Base-by-base conservation (phyloP, 352 stramenopile genomes). In the Saprolegnia parasitica region DNA sequence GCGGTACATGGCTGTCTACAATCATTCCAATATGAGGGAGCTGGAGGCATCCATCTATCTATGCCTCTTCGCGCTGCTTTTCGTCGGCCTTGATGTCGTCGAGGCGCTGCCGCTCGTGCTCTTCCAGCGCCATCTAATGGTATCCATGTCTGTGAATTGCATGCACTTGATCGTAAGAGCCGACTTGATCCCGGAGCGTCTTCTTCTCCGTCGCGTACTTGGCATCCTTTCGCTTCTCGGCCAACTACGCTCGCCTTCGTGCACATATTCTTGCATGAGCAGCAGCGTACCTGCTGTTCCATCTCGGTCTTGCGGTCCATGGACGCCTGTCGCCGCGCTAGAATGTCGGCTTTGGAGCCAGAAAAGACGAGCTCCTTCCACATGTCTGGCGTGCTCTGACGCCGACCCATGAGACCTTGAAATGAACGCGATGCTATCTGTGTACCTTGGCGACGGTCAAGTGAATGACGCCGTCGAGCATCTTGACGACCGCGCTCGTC, bases 41-140 rank as follows among this genome's bases (percentile, higher is more conserved):
- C 9, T 21, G 50, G 13, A 42, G 21, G 37, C 16, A 47, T n/a
- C n/a, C n/a, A n/a, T n/a, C n/a, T 10, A 26, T 8, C 40, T 11
- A 91, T n/a, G n/a, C 83, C 75, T 93, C 86, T 77, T 93, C 86
- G 15, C 83, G 78, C 56, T 80, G 63, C 63, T 92, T 93, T 56
- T 93, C 86, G 20, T 89, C 79, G 1, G 80, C 81, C 52, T 93
- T 92, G 18, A 91, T 71, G 57, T 93, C 84, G 4, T 72, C 71
- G 11, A 94, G 72, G 21, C 91, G 78, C 66, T 92, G 84, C 4
- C 84, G 81, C 55, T 90, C 91, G 9, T 74, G 70, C 50, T 94
- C 84, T 46, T 92, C 86, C 10, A 94, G 79, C 0, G 79, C 81
- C 86, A 94, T 92, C 65, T 66, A 58, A 21, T 16, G 11, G n/a